These are phyloP conservation scores for Rutidosis leptorrhynchoides DNA, from an alignment of 129 eudicot genomes.

Conservation along the genomic window DNA sequence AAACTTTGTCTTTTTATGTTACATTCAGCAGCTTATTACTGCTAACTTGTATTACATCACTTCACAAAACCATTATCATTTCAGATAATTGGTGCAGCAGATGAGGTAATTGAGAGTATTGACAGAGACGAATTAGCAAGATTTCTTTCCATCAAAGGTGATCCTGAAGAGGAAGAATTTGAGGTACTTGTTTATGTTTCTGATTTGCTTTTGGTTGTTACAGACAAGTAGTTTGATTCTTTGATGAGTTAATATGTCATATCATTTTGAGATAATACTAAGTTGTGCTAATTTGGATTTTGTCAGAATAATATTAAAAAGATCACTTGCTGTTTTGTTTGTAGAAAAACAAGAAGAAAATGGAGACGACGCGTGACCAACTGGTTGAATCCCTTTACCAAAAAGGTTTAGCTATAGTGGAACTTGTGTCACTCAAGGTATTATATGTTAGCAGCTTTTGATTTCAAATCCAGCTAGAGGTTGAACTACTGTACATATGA, in stretches of 20 bases:
- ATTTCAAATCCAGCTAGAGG: not conserved
- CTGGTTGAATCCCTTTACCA: slow-evolving; percentile 88
- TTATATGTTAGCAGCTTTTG: not conserved
- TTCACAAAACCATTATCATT: not conserved
- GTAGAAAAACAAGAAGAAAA: slow-evolving; percentile 71
- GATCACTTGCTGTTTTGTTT: not conserved
- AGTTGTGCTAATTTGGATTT: not conserved
- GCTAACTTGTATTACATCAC: no score
- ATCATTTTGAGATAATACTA: not conserved
- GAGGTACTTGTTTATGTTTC: slow-evolving; percentile 49
- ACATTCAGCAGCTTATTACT: slow-evolving; percentile 2
- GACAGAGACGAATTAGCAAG: slow-evolving; percentile 80
- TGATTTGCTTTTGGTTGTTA: slow-evolving; percentile 6
- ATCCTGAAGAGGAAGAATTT: slow-evolving; percentile 87
- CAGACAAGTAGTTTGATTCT: not conserved
- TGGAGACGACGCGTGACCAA: slow-evolving; percentile 87
- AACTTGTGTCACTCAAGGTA: slow-evolving; percentile 70
- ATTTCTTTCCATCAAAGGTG: slow-evolving; percentile 61
- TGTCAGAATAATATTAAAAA: not conserved
- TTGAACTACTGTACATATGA: not conserved
- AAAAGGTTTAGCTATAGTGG: slow-evolving; percentile 88
- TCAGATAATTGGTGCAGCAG: slow-evolving; percentile 72
- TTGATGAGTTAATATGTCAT: not conserved
- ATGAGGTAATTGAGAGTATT: slow-evolving; percentile 76
- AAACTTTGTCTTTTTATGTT: not conserved